Percentiles rank a stretch among this genome's conserved stretches.
Conservation (phyloP, 768 basidiomycete genomes). For the Candolleomyces aberdarensis region DNA sequence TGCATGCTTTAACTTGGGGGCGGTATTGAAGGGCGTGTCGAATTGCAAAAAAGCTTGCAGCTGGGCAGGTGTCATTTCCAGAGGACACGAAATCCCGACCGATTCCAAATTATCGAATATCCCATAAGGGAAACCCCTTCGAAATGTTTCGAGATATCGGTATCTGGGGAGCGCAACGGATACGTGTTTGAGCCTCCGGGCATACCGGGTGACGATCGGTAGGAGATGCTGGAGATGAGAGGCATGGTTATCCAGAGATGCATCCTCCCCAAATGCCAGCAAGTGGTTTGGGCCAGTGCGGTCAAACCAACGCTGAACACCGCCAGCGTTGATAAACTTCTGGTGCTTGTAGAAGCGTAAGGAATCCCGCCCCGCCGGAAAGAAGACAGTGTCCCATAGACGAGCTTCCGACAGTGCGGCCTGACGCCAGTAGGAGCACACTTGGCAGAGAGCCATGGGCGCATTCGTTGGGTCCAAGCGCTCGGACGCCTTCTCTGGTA, state of each 20-base stretch:
- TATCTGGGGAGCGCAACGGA: background rate
- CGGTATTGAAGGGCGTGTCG: background rate
- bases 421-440: background rate
- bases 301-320: background rate
- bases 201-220: background rate
- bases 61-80: background rate
- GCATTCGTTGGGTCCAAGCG: background rate
- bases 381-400: background rate
- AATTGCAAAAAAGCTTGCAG: background rate
- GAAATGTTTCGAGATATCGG: background rate
- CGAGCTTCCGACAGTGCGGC: background rate
- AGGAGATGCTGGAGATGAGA: background rate
- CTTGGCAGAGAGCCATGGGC: background rate
- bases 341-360: background rate
- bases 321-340: background rate
- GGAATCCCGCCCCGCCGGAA: background rate
- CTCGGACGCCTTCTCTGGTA: background rate
- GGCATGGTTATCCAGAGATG: background rate
- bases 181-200: background rate
- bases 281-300: background rate
- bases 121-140: background rate
- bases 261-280: background rate
- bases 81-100: background rate
- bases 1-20: background rate
- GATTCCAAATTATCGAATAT: background rate